phyloP scores from a whole-genome alignment of 768 basidiomycete genomes.

The Lactarius sanguifluus region DNA sequence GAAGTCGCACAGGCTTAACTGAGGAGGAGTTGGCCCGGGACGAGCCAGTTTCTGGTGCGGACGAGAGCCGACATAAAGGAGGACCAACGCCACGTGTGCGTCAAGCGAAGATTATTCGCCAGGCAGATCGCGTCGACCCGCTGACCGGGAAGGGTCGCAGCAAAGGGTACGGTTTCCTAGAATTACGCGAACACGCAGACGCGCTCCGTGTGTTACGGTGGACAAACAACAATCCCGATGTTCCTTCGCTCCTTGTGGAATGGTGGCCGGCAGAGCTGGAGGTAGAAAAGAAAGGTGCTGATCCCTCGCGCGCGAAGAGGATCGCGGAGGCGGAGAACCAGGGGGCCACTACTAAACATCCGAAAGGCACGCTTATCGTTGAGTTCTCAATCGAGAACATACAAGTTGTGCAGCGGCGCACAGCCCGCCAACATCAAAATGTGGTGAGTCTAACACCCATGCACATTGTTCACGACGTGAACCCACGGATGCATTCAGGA shows the following conservation, averaged over 20 bases:
- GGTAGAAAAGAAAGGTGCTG: slow-evolving; percentile 48
- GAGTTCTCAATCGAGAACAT: slow-evolving; percentile 97
- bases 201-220: slow-evolving; percentile 89
- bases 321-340: slow-evolving; percentile 52
- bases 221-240: slow-evolving; percentile 85
- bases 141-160: slow-evolving; percentile 84
- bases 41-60: slow-evolving; percentile 30
- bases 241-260: slow-evolving; percentile 60
- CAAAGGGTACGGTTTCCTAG: slow-evolving; percentile 95
- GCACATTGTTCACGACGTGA: too few species aligned
- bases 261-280: slow-evolving; percentile 86
- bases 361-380: slow-evolving; percentile 64
- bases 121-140: slow-evolving; percentile 84
- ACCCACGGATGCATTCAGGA: slow-evolving; percentile 10
- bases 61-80: slow-evolving; percentile 35
- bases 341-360: slow-evolving; percentile 46
- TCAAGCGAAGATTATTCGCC: slow-evolving; percentile 91
- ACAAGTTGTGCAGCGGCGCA: slow-evolving; percentile 80
- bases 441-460: slow-evolving; percentile 34
- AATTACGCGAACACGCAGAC: slow-evolving; percentile 84
- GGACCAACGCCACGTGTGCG: slow-evolving; percentile 35
- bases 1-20: slow-evolving; percentile 57
- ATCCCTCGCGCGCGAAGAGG: slow-evolving; percentile 55
- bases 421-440: slow-evolving; percentile 44
- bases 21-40: slow-evolving; percentile 62